These are phyloP conservation scores for Suhomyces faveliae DNA, from an alignment of 805 yeast species.

Conservation along the genomic window DNA sequence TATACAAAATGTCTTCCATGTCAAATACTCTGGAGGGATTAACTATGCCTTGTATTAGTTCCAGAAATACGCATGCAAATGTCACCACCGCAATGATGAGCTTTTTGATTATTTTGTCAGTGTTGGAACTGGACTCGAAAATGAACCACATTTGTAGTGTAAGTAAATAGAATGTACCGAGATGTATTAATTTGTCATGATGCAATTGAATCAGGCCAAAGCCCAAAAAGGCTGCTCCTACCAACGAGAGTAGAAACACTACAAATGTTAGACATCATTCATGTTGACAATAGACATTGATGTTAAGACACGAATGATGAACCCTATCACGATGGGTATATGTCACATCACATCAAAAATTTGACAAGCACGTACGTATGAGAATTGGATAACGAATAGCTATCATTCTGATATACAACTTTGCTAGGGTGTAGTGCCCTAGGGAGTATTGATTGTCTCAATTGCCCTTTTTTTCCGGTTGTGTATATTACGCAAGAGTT, in stretches of 20 bases:
- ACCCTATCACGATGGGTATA: too few species aligned
- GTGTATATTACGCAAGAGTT: neutral
- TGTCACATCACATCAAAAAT: neutral
- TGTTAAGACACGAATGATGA: too few species aligned
- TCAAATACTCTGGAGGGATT: constrained; percentile 52
- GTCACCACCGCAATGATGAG: constrained; percentile 23
- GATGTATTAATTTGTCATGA: constrained; percentile 55
- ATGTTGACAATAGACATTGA: neutral
- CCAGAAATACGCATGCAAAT: constrained; percentile 49
- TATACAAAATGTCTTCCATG: constrained; percentile 41
- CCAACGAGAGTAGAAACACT: constrained; percentile 28
- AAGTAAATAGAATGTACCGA: constrained; percentile 43
- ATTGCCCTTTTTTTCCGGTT: neutral
- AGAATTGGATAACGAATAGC: constrained; percentile 8
- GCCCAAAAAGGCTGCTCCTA: constrained; percentile 46
- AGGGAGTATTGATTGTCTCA: neutral
- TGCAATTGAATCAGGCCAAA: constrained; percentile 46
- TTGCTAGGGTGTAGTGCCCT: neutral
- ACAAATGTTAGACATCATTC: constrained; percentile 4
- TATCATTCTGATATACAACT: neutral
- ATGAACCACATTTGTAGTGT: constrained; percentile 50
- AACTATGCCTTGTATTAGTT: constrained; percentile 46
- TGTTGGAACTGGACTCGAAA: constrained; percentile 31
- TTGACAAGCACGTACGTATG: constrained; percentile 7
- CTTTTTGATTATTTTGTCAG: constrained; percentile 15